Percentiles rank a stretch among this genome's conserved stretches.
phyloP scores from a whole-genome alignment of 768 basidiomycete genomes.

The Galerina sulciceps region DNA sequence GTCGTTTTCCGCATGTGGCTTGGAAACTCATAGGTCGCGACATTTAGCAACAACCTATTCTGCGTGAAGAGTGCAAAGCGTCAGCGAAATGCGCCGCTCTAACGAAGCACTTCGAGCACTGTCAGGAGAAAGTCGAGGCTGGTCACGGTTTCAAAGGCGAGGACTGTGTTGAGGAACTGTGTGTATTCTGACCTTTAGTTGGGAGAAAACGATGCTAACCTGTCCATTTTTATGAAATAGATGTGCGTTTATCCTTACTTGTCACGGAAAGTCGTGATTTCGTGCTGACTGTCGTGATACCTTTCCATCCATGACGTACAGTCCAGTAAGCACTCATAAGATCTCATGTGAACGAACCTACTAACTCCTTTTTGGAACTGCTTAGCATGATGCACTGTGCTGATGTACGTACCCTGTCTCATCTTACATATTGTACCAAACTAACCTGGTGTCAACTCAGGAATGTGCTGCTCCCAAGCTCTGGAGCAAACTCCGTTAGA shows the following conservation, averaged over 20 bases:
- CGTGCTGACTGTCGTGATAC: background rate
- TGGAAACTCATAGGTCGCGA: background rate
- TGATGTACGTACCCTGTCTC: conserved; percentile 58
- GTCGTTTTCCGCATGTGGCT: background rate
- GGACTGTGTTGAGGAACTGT: conserved; percentile 93
- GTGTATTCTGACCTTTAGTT: conserved; percentile 32
- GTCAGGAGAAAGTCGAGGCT: conserved; percentile 82
- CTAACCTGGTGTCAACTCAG: conserved; percentile 22
- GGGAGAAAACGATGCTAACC: background rate
- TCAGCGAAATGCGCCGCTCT: conserved; percentile 67
- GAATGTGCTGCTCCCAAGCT: conserved; percentile 76
- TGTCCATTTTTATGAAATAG: conserved; percentile 14
- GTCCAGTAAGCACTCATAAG: conserved; percentile 64
- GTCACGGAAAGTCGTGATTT: background rate
- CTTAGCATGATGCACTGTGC: conserved; percentile 91
- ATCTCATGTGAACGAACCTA: background rate
- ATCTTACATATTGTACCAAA: background rate
- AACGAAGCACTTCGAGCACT: conserved; percentile 87
- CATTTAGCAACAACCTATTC: conserved; percentile 62
- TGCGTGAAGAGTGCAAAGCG: conserved; percentile 79
- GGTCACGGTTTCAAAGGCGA: conserved; percentile 89
- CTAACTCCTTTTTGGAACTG: background rate
- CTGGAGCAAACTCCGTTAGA: conserved; percentile 73
- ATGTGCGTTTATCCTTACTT: conserved; percentile 23
- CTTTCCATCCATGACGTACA: conserved; percentile 16